These are phyloP conservation scores for Castanopsis chinensis DNA, from an alignment of 306 rosid genomes.

Conservation along the genomic window DNA sequence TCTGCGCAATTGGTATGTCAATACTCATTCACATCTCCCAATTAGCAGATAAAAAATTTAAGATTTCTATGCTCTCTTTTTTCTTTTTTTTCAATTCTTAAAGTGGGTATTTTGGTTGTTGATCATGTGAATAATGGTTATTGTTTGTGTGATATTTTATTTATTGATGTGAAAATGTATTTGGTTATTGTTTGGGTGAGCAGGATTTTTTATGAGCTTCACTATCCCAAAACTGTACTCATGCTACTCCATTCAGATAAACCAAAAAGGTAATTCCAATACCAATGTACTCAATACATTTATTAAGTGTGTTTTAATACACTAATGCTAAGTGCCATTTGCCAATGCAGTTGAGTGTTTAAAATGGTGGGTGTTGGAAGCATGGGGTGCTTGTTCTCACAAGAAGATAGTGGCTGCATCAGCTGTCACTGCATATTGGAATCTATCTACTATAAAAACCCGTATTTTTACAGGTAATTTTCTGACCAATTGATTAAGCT, in stretches of 20 bases:
- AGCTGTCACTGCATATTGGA: conserved; percentile 65
- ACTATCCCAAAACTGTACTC: conserved; percentile 76
- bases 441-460: conserved; percentile 66
- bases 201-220: conserved; percentile 78
- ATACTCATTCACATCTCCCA: not conserved
- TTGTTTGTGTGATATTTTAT: not conserved
- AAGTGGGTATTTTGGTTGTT: not conserved
- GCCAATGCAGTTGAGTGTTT: conserved; percentile 46
- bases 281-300: not conserved
- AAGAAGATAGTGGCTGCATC: conserved; percentile 63
- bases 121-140: not conserved
- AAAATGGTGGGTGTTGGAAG: conserved; percentile 52
- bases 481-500: not conserved
- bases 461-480: conserved; percentile 67
- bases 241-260: conserved; percentile 56
- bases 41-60: not conserved
- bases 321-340: conserved; percentile 1
- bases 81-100: too few species aligned
- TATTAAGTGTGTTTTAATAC: not conserved
- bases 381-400: conserved; percentile 81
- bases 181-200: conserved; percentile 1
- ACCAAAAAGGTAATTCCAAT: conserved; percentile 51
- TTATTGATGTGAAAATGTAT: not conserved
- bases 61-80: not conserved
- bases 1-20: conserved; percentile 64